Evolutionary conservation across 75 land plant genomes (phyloP).

Genomic region (Cupressus sempervirens): DNA sequence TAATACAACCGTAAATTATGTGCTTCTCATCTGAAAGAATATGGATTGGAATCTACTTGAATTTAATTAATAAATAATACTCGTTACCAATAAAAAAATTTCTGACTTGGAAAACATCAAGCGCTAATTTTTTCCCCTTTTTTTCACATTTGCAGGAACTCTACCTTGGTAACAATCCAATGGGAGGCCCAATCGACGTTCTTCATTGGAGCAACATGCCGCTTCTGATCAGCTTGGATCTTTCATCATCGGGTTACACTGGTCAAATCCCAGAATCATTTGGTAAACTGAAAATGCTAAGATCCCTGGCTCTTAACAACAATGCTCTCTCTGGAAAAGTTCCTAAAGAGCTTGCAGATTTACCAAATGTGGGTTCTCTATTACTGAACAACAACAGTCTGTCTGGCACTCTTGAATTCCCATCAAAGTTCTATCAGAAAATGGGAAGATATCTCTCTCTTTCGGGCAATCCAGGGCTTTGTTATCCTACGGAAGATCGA

Average conservation of each 20-base stretch:
- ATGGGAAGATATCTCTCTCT: conserved; percentile 63
- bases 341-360: conserved; percentile 16
- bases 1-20: too few relatives aligned
- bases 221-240: conserved; percentile 9
- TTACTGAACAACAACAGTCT: conserved; percentile 60
- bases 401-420: conserved; percentile 57
- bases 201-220: conserved; percentile 6
- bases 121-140: conserved; percentile 19
- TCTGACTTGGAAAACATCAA: conserved; percentile 11
- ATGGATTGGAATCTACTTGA: too few relatives aligned
- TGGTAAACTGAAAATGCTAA: not conserved
- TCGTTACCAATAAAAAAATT: too few relatives aligned
- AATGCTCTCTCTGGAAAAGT: conserved; percentile 11
- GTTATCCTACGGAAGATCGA: conserved; percentile 21
- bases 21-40: too few relatives aligned
- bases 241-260: not conserved
- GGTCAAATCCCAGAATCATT: conserved; percentile 11
- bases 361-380: conserved; percentile 25
- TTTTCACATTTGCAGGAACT: conserved; percentile 27
- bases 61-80: too few relatives aligned
- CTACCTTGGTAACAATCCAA: conserved; percentile 18
- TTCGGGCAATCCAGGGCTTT: conserved; percentile 59
- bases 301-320: conserved; percentile 13
- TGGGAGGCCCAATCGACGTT: conserved; percentile 19
- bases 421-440: conserved; percentile 44